Evolutionary conservation across 441 rosid genomes (phyloP).

Genomic region (Viola pubescens): DNA sequence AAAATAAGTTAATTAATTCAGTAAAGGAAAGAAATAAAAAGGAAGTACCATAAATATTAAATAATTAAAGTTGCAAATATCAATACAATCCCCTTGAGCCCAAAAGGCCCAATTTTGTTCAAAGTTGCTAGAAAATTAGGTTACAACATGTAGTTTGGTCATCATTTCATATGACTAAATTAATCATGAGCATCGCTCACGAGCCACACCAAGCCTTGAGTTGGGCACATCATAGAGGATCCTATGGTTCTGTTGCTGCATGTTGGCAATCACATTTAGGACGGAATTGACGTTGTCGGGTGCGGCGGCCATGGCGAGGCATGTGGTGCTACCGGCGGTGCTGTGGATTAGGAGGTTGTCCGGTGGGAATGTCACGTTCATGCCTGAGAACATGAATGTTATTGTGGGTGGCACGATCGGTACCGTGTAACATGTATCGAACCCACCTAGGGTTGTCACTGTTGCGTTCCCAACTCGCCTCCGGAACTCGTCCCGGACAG

Average conservation of each 20-base stretch:
- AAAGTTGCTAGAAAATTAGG: too few relatives aligned
- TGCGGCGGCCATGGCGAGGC: conserved; percentile 84
- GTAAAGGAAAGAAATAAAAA: background rate
- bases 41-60: too few relatives aligned
- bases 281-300: conserved; percentile 71
- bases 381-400: conserved; percentile 76
- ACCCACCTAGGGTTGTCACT: conserved; percentile 79
- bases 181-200: conserved; percentile 54
- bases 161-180: too few relatives aligned
- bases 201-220: conserved; percentile 80
- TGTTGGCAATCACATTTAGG: conserved; percentile 76
- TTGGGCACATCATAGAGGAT: conserved; percentile 72
- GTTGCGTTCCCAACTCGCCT: conserved; percentile 42
- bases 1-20: background rate
- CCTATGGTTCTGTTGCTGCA: conserved; percentile 97
- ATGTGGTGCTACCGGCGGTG: conserved; percentile 60
- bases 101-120: too few relatives aligned
- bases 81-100: too few relatives aligned
- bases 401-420: conserved; percentile 61
- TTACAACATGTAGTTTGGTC: too few relatives aligned
- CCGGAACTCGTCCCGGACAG: conserved; percentile 65
- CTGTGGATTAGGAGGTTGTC: conserved; percentile 87
- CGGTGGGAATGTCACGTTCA: conserved; percentile 73
- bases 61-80: too few relatives aligned
- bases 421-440: conserved; percentile 80